Conservation (phyloP, 1,284 basidiomycete genomes). For the Cutaneotrichosporon sp. region DNA sequence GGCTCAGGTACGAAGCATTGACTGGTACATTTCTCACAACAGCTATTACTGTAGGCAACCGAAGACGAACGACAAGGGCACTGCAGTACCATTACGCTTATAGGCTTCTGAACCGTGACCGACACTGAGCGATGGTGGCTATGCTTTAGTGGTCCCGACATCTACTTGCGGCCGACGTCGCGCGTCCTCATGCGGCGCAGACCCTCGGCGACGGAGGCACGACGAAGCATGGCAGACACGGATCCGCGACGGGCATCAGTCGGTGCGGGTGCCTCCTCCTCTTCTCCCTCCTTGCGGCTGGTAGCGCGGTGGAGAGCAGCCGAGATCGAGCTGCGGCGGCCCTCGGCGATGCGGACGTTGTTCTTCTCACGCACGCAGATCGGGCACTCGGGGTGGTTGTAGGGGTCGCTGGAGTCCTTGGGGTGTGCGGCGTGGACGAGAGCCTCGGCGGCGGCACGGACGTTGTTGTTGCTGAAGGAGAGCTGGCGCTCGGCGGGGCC, state of each 20-base stretch:
- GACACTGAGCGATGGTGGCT: background rate
- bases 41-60: too few species aligned
- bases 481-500: conserved; percentile 10
- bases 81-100: too few species aligned
- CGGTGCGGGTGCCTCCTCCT: background rate
- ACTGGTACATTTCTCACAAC: too few species aligned
- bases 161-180: conserved; percentile 9
- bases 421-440: conserved; percentile 18
- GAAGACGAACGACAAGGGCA: too few species aligned
- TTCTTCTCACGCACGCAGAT: conserved; percentile 17
- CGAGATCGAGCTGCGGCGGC: conserved; percentile 7
- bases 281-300: conserved; percentile 2
- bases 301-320: conserved; percentile 10
- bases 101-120: background rate
- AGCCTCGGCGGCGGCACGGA: conserved; percentile 10
- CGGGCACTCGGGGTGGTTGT: conserved; percentile 28
- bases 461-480: conserved; percentile 5
- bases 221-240: conserved; percentile 16
- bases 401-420: conserved; percentile 39
- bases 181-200: conserved; percentile 13
- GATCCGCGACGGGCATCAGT: conserved; percentile 10
- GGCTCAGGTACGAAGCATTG: too few species aligned
- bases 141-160: too few species aligned
- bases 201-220: conserved; percentile 9
- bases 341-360: conserved; percentile 13